Evolutionary conservation across 23 red algal species (phyloP), one percentile per base, ranked within the genome.

Genomic region (Agarophyton chilense): DNA sequence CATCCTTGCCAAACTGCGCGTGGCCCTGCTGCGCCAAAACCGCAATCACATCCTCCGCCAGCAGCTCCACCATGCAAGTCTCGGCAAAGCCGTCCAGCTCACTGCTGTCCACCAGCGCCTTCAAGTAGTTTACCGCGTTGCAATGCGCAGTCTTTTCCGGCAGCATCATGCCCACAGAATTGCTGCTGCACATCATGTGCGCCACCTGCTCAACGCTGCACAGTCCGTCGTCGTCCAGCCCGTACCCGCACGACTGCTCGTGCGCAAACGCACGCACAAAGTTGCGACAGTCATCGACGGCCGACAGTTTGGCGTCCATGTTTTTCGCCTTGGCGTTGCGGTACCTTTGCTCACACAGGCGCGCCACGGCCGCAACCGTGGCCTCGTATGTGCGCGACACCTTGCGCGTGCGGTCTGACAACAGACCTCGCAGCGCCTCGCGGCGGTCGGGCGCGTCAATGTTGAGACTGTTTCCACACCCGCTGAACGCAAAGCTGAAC

Each of bases 401-500:
- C 41, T 60, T 63, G 49, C 85, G 85, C 38, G 85, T 89, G 43
- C 85, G 85, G 49, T 89, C 85, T 44, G 78, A 78, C 35, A 89
- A 17, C 5, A 89, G 73, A 12, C 71, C 85, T 17, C 85, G 85
- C 32, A 89, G 52, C 28, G 85, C 85, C 42, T 89, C 72, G 12
- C 53, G 36, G n/a, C 85, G 85, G 50, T 89, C 85, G 24, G 85
- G 85, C 10, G 67, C 52, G 49, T 78, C 85, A 51, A 89, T 78
- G 4, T 31, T 49, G 0, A 89, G 39, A 42, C 71, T 65, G 29
- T 77, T 58, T 24, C 85, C 71, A 62, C 67, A 71, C 26, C 67
- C 85, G 52, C 51, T 46, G 74, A 89, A 89, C 36, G 85, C 85
- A 79, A 89, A 89, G 52, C 50, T 89, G 51, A 91, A 91, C 60